Base-by-base conservation (phyloP, 2,329 filamentous ascomycete species). In the Albifimbria verrucaria region DNA sequence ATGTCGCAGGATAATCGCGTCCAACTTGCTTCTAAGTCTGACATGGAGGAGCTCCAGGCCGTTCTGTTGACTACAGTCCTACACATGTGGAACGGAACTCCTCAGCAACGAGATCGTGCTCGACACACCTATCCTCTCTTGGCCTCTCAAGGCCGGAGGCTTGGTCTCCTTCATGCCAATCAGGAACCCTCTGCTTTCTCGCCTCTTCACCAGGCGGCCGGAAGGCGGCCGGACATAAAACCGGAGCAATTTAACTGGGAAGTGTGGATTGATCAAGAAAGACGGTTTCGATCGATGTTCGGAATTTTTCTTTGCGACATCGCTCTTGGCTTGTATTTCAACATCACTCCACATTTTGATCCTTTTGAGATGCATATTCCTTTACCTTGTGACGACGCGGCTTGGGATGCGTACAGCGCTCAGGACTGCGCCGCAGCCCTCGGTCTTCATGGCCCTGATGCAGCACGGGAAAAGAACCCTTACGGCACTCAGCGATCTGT, bases 301-400 rank as follows among this genome's bases (percentile, higher is more conserved):
- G 78, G 83, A 60, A 77, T 89, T 3, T 85, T 85, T 62, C 70
- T 89, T 18, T 74, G 80, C 28, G 87, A 90, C 62, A 76, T 80
- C 17, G 82, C 85, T 11, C 79, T 87, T 64, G 82, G 82, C 18
- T 79, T 91, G 20, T 91, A 86, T 65, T 91, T 90, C 77, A 90
- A 91, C 65, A 71, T 73, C n/a, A 69, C 77, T 10, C 80, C 86
- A 15, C 76, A 82, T 44, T 82, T 90, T 42, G 82, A 89, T 54
- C 71, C 78, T 9, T 76, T 84, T 28, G 86, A 90, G 59, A 77
- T 90, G 49, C 76, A 77, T 25, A 68, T 90, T 36, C 86, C 87
- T n/a, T 72, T 92, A 6, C 88, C 88, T 9, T 80, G 82, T 15
- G 87, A 91, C 60, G 88, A 91, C 67, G 85, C 85, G 17, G 83